Evolutionary conservation across 805 yeast genomes (phyloP).

Genomic region (Candida nonsorbophila): DNA sequence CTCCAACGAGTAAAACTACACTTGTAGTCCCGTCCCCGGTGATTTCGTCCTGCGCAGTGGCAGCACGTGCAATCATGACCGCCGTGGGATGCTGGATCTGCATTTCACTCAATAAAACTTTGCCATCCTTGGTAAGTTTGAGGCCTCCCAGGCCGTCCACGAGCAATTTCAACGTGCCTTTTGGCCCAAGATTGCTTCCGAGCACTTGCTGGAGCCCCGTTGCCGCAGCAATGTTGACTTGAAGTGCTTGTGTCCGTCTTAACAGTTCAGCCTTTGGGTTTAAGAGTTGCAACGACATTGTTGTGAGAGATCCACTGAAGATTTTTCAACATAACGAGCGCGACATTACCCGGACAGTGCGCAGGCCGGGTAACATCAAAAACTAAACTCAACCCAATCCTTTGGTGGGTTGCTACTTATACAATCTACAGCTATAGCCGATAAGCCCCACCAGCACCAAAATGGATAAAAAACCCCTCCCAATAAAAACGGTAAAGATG

Average conservation of each 20-base stretch:
- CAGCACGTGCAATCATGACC: slow-evolving; percentile 78
- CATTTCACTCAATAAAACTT: slow-evolving; percentile 90
- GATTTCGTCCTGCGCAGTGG: slow-evolving; percentile 97
- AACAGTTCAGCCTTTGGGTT: slow-evolving; percentile 98
- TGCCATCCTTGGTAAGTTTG: slow-evolving; percentile 95
- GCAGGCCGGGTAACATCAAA: no score
- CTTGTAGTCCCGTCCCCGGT: slow-evolving; percentile 99
- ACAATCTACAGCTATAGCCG: no score
- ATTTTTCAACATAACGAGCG: no score
- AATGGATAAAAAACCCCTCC: no score
- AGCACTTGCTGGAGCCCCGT: slow-evolving; percentile 93
- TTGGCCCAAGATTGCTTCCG: slow-evolving; percentile 91
- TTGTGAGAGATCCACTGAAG: no score
- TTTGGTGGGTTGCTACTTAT: no score
- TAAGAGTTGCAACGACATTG: slow-evolving; percentile 74
- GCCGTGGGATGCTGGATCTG: slow-evolving; percentile 66
- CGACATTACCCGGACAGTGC: not conserved
- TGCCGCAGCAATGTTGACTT: slow-evolving; percentile 93
- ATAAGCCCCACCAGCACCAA: no score
- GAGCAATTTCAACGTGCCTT: slow-evolving; percentile 92
- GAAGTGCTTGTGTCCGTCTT: slow-evolving; percentile 90
- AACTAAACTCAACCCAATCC: no score
- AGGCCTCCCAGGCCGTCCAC: slow-evolving; percentile 96
- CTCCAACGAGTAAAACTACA: slow-evolving; percentile 91
- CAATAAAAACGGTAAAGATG: no score